Conservation (phyloP, 352 stramenopile genomes). For the Globisporangium uncinulatum region DNA sequence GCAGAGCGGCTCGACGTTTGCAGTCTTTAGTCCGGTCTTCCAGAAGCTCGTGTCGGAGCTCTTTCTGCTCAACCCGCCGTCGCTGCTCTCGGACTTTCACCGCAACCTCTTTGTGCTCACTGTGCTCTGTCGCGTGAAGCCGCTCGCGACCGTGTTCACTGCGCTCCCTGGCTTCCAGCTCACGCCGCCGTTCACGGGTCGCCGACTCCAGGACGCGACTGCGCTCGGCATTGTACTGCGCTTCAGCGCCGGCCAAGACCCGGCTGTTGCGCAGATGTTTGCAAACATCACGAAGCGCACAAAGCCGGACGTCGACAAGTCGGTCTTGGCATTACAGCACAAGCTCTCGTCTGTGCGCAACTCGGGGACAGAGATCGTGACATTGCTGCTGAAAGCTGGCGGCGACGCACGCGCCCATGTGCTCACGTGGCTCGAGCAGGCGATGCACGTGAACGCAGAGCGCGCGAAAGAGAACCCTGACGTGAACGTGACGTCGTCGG, state of each 20-base stretch:
- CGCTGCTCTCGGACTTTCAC: slow-evolving; percentile 72
- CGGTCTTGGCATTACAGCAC: slow-evolving; percentile 50
- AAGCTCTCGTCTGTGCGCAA: slow-evolving; percentile 70
- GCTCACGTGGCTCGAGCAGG: slow-evolving; percentile 72
- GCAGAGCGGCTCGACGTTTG: slow-evolving; percentile 39
- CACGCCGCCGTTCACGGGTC: slow-evolving; percentile 51
- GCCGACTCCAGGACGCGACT: slow-evolving; percentile 70
- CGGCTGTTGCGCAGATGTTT: slow-evolving; percentile 76
- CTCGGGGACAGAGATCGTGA: slow-evolving; percentile 55
- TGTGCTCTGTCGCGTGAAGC: slow-evolving; percentile 61
- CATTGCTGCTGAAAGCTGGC: slow-evolving; percentile 60
- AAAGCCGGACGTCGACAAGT: slow-evolving; percentile 74
- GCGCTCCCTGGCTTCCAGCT: slow-evolving; percentile 68
- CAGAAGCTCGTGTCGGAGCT: slow-evolving; percentile 75
- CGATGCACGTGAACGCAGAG: slow-evolving; percentile 65
- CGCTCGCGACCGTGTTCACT: slow-evolving; percentile 54
- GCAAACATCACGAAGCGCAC: slow-evolving; percentile 80
- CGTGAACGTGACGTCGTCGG: slow-evolving; percentile 47
- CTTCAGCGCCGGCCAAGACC: slow-evolving; percentile 68
- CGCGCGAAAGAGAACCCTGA: slow-evolving; percentile 80
- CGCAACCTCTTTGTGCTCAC: slow-evolving; percentile 65
- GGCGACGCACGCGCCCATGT: slow-evolving; percentile 49
- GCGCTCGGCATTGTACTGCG: slow-evolving; percentile 70
- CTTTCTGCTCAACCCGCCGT: slow-evolving; percentile 75
- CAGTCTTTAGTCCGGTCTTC: slow-evolving; percentile 67